Evolutionary conservation across 768 basidiomycete species (phyloP), one percentile per base, ranked within the genome.

Genomic region (Lactarius hengduanensis): DNA sequence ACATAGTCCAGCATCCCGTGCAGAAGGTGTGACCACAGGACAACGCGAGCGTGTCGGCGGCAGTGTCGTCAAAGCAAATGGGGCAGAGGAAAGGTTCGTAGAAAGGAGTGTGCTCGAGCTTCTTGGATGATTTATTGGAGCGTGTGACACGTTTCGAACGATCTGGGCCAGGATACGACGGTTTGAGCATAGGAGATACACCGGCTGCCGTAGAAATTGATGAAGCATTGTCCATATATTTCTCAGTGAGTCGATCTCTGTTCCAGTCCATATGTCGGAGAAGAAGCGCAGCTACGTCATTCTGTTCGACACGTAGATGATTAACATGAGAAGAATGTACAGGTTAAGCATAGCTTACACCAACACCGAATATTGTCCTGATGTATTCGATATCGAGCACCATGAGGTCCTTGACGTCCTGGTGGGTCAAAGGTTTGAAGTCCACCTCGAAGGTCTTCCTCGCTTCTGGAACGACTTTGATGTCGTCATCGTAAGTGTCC

Each of bases 211-310:
- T 81, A 34, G 89, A 84, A 18, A 95, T 84, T 9, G 79, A 78
- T 22, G 86, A 81, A 0, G 92, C 85, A 66, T 94, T 91, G 72
- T 98, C 96, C 94, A 97, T 97, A 78, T 93, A 98, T 76, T 92
- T 91, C 79, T 98, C 96, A 71, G 94, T 93, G 26, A 99, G 84
- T 63, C 89, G 88, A 75, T 99, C 97, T 74, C 92, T 93, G 82
- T 98, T 98, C 97, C 97, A 99, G 63, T 83, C 81, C 81, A 90
- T 85, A 78, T 91, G 80, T 34, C 95, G 86, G 65, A 99, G 80
- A 7, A 99, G 82, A 36, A 95, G 79, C 2, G 86, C 82, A 4
- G 95, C 95, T 2, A 84, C 84, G 71, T 84, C 84, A 2, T 77
- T 71, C 94, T 95, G 74, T 22, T 26, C 28, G 28, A 41, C 8